Evolutionary conservation across 345 rosid genomes (phyloP), one percentile per base, ranked within the genome.

Genomic region (Eucalyptus victrix): DNA sequence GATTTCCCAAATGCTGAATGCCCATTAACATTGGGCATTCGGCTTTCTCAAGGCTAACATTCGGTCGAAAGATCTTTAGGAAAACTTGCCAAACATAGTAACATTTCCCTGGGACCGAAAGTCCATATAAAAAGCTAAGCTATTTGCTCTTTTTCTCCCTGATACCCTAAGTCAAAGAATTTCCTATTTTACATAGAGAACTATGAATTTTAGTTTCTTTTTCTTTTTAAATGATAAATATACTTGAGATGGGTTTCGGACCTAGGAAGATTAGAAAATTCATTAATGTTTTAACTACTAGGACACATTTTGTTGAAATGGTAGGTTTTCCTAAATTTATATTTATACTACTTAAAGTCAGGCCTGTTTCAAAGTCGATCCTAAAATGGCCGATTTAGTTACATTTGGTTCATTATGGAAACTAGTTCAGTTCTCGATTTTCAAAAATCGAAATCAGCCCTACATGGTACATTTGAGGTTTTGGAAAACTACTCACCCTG

Each of bases 341-440:
- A 72, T 4, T 76, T 40, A 76, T 21, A 76, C 26, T 12, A 12
- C 9, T 76, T 40, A 76, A 76, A 37, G 9, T 21, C 2, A 12
- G 0, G 9, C 3, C 3, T 0, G 2, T 21, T 72, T 18, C 3
- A 76, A 21, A 40, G 30, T 40, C 6, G 1, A 40, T 76, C 16
- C 0, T 3, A 1, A 13, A 40, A 37, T 0, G 13, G 21, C 12
- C 1, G 2, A 21, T 76, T 76, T 23, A 7, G 4, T 76, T 76
- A 7, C 16, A 37, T 4, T 23, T 7, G 8, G 8, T 76, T 76
- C 47, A 7, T 76, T 76, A 76, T 7, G 4, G 2, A n/a, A 8
- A 8, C 1, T 0, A 1, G 1, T 76, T 76, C 0, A 3, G 3
- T 21, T 12, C 2, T 6, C 0, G 16, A 21, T 10, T 16, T 76